Evolutionary conservation across 176 grass and related monocot genomes (phyloP).

Genomic region (Cenchrus fungigraminus): DNA sequence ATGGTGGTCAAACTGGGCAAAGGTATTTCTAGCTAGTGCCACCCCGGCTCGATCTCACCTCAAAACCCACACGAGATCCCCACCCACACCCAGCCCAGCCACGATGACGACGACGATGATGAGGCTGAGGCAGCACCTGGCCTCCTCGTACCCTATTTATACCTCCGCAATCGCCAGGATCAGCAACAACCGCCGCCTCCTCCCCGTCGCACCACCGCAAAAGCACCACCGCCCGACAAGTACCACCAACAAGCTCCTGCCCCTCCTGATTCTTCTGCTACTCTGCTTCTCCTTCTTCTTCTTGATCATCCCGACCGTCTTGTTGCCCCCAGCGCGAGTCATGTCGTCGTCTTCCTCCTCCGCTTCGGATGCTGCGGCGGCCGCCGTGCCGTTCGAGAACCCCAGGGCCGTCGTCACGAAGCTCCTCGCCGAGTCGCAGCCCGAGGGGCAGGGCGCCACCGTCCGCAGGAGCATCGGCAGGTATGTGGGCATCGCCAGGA

Average conservation of each 20-base stretch:
- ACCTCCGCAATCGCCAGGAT: conserved; percentile 18
- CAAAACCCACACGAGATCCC: neutral
- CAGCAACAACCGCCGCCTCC: neutral
- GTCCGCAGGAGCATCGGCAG: conserved; percentile 91
- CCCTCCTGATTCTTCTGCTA: neutral
- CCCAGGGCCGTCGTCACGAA: conserved; percentile 69
- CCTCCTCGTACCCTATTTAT: conserved; percentile 41
- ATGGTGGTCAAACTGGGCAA: neutral
- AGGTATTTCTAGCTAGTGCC: conserved; percentile 32
- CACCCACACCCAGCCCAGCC: too few species aligned
- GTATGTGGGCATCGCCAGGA: neutral
- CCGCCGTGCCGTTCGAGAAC: conserved; percentile 38
- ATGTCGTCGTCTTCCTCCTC: conserved; percentile 31
- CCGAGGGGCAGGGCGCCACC: conserved; percentile 75
- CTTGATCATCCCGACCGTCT: conserved; percentile 3
- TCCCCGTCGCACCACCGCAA: neutral
- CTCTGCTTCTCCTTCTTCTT: neutral
- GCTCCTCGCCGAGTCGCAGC: conserved; percentile 67
- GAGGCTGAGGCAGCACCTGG: conserved; percentile 2
- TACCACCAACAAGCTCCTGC: conserved; percentile 2
- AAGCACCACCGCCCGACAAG: neutral
- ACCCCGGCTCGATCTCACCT: neutral
- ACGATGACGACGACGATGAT: conserved; percentile 9
- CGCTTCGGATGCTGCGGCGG: neutral
- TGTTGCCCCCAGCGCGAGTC: conserved; percentile 16